Evolutionary conservation across 805 yeast genomes (phyloP).

Genomic region (Candida xyloterini): DNA sequence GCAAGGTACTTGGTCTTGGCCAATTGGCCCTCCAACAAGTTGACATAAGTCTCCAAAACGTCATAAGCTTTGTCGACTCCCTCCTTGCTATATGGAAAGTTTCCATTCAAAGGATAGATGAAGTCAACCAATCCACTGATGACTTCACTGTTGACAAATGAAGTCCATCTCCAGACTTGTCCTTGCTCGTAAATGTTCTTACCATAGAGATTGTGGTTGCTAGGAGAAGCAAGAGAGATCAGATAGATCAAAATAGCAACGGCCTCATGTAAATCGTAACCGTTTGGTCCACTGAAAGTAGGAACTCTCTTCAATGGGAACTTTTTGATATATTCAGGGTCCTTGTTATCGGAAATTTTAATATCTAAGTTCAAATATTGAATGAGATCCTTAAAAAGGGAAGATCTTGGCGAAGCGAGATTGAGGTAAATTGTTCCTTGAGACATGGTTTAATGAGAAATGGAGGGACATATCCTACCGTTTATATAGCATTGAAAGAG

Average conservation of each 20-base stretch:
- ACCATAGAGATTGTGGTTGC: conserved; percentile 48
- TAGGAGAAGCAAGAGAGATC: conserved; percentile 35
- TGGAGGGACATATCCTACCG: neutral
- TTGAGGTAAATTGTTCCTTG: conserved; percentile 2
- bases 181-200: conserved; percentile 58
- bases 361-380: conserved; percentile 56
- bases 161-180: conserved; percentile 68
- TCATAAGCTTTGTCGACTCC: neutral
- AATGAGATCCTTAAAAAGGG: conserved; percentile 45
- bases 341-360: conserved; percentile 38
- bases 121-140: conserved; percentile 43
- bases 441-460: neutral
- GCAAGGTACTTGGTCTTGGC: conserved; percentile 6
- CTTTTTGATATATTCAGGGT: conserved; percentile 40
- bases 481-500: neutral
- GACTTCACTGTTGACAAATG: conserved; percentile 67
- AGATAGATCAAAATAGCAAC: conserved; percentile 56
- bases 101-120: conserved; percentile 46
- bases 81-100: neutral
- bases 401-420: conserved; percentile 15
- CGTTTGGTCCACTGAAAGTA: conserved; percentile 60
- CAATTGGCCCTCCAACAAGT: conserved; percentile 4
- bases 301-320: conserved; percentile 68
- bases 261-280: conserved; percentile 62
- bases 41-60: neutral